A percentile compares a stretch with the other conserved stretches of the same genome.
Evolutionary conservation across 345 rosid species (phyloP).

Genomic region (Hibiscus trionum): DNA sequence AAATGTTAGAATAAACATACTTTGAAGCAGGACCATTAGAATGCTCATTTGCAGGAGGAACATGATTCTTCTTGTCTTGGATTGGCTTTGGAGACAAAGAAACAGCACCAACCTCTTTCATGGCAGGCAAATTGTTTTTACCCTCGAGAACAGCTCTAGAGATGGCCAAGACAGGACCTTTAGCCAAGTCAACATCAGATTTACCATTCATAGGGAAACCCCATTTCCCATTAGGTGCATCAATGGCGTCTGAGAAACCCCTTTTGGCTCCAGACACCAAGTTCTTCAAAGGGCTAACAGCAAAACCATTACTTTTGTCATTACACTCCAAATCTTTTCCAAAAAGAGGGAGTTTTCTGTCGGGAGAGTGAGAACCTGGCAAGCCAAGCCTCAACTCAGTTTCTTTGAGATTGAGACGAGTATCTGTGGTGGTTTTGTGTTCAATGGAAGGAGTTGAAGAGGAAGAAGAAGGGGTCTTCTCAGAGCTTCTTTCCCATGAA

Average conservation of each 20-base stretch:
- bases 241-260: slow-evolving; percentile 61
- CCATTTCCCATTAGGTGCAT: slow-evolving; percentile 39
- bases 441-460: slow-evolving; percentile 22
- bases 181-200: slow-evolving; percentile 36
- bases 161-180: slow-evolving; percentile 31
- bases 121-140: slow-evolving; percentile 7
- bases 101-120: slow-evolving; percentile 28
- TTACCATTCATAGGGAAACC: slow-evolving; percentile 32
- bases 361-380: slow-evolving; percentile 57
- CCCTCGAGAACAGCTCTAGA: slow-evolving; percentile 29
- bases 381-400: slow-evolving; percentile 68
- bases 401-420: slow-evolving; percentile 39
- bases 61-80: slow-evolving; percentile 31
- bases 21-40: slow-evolving; percentile 49
- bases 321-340: slow-evolving; percentile 41
- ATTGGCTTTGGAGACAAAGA: slow-evolving; percentile 29
- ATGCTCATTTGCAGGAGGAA: slow-evolving; percentile 31
- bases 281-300: slow-evolving; percentile 29
- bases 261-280: slow-evolving; percentile 58
- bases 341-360: slow-evolving; percentile 48
- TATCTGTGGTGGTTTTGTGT: slow-evolving; percentile 9
- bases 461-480: slow-evolving; percentile 32
- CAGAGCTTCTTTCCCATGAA: slow-evolving; percentile 35
- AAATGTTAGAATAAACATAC: slow-evolving; percentile 24
- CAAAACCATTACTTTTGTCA: slow-evolving; percentile 19